Evolutionary conservation across 164 flowering plant species (phyloP), one percentile per base, ranked within the genome.

Genomic region (Saururus chinensis): DNA sequence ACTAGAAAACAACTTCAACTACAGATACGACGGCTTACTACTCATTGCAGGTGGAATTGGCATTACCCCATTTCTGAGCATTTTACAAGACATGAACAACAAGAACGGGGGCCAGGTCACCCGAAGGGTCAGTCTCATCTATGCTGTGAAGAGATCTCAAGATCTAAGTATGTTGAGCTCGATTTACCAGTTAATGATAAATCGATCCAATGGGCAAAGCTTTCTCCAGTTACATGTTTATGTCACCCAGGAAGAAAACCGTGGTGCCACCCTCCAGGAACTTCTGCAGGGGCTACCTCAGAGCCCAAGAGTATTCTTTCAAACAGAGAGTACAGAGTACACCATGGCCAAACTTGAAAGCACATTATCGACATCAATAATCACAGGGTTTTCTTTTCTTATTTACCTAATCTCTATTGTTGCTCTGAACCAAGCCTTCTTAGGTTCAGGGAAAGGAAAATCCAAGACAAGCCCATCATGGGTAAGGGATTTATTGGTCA

Each of bases 1-100:
- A 45, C 49, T 45, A 9, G 7, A 12, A 45, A 45, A 45, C 49
- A 12, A 45, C 17, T 45, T 9, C 49, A 7, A 21, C 4, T 26
- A 80, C 92, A 91, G 96, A 70, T 84, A 87, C 63, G 90, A 85
- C 37, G 76, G 78, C 72, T 64, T 92, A 63, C 73, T 88, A 61
- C 71, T 92, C 30, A 65, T 92, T 4, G 95, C 87, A 0, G 98
- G 96, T 48, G 95, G 98, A 56, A 80, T 81, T 40, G 98, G 98
- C 55, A 77, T 92, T 59, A 84, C 96, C 26, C 96, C 98, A 51
- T 82, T 89, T 67, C 77, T 92, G 51, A 87, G 98, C 79, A 80
- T 88, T 56, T 62, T 92, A 72, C 83, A 77, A 59, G 96, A 89
- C 10, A 42, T 65, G 17, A 42, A 60, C 24, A 63, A 58, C 62